A percentile compares a stretch with the other conserved stretches of the same genome.
Conservation (phyloP, 768 basidiomycete genomes). For the Myochromella boudieri region DNA sequence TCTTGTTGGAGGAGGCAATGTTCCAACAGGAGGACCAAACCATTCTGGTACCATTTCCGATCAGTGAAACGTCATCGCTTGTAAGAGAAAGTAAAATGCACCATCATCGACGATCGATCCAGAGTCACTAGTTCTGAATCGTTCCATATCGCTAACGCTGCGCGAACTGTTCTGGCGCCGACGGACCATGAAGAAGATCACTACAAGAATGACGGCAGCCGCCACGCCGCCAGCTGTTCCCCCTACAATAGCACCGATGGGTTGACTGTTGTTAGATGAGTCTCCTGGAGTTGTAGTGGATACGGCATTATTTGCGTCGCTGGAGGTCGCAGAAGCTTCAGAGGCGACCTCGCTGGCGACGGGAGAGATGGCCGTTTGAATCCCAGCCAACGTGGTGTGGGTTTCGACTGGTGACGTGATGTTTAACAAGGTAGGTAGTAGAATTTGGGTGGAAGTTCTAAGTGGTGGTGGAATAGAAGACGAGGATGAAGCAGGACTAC, state of each 20-base stretch:
- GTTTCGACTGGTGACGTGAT: neutral
- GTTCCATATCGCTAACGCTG: neutral
- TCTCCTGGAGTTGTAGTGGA: neutral
- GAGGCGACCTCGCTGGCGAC: too few relatives aligned
- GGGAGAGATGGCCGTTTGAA: neutral
- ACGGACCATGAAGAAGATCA: slow-evolving; percentile 1
- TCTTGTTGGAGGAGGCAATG: too few relatives aligned
- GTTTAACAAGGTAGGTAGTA: neutral
- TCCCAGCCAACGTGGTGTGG: neutral
- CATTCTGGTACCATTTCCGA: too few relatives aligned
- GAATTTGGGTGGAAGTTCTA: too few relatives aligned
- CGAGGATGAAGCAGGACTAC: neutral
- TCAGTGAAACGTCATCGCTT: too few relatives aligned
- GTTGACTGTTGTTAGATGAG: neutral
- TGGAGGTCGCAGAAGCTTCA: too few relatives aligned
- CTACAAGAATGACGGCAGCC: neutral
- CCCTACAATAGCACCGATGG: neutral
- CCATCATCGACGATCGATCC: too few relatives aligned
- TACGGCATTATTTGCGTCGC: too few relatives aligned
- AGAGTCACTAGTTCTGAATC: too few relatives aligned
- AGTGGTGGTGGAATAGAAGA: neutral
- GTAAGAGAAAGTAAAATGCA: too few relatives aligned
- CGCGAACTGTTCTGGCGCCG: neutral
- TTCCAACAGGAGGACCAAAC: too few relatives aligned
- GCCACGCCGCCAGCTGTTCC: slow-evolving; percentile 3